Base-by-base conservation (phyloP, 805 yeast species). In the Diddensiella transvaalensis region DNA sequence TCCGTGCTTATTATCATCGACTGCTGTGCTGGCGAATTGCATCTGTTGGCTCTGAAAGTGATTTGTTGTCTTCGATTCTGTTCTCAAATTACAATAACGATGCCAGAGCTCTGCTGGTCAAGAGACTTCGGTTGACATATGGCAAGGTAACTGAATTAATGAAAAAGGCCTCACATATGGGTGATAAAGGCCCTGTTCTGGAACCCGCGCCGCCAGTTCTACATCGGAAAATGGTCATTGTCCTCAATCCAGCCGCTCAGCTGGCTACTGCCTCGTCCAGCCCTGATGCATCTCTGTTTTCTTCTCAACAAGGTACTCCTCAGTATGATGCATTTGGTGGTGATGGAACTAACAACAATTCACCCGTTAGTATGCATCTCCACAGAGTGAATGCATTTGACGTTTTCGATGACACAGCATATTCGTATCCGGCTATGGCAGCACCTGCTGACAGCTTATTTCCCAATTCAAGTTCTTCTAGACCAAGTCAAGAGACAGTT, bases 1-100 rank as follows among this genome's bases (percentile, higher is more conserved):
- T 86, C 21, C 70, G 96, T 32, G 75, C 84, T 3, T 85, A 81
- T 58, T 87, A 81, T 62, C 71, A 77, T 42, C 70, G 89, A 36
- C 70, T 87, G 19, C 50, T 87, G 15, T 73, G 86, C 42, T 87
- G 91, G 85, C 76, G 87, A 53, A 64, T 83, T 39, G 63, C 62
- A 1, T 60, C 65, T 1, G 66, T 61, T 1, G 66, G 65, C 8
- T 32, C 59, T 2, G 60, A 52, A 4, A 50, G 56, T 21, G 61
- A 57, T 41, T 29, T 59, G 42, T 50, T 55, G 48, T 47, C 49
- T 44, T 39, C 64, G 44, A 44, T 59, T 10, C 57, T 60, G 40
- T 45, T 50, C 17, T 52, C 63, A 8, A 54, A 57, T 46, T 64
- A 63, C 46, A 55, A 55, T 30, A 45, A 52, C 11, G 62, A 61